A percentile compares a stretch with the other conserved stretches of the same genome.
Evolutionary conservation across 306 rosid species (phyloP).

Genomic region (Trifolium repens): DNA sequence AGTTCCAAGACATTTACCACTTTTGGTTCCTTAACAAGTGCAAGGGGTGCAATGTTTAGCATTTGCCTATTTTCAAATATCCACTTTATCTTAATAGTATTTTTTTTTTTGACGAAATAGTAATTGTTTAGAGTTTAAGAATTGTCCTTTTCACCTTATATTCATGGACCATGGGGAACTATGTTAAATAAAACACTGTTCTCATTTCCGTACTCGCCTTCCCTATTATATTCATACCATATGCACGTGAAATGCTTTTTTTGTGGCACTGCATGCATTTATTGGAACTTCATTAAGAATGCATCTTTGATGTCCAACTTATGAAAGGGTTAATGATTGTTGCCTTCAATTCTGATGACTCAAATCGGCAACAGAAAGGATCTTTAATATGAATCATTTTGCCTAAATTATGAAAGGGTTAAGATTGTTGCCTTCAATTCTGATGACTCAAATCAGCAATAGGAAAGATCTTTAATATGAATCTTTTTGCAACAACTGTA

Average conservation of each 20-base stretch:
- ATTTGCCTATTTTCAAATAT: slow-evolving; percentile 16
- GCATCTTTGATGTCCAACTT: slow-evolving; percentile 16
- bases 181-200: slow-evolving; percentile 11
- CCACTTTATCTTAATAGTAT: not conserved
- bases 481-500: slow-evolving; percentile 18
- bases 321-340: slow-evolving; percentile 3
- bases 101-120: too few species aligned
- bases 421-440: slow-evolving; percentile 16
- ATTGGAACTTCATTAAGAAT: not conserved
- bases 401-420: not conserved
- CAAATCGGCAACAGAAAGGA: slow-evolving; percentile 7
- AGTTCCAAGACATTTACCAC: too few species aligned
- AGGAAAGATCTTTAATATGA: not conserved
- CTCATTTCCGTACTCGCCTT: not conserved
- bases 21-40: too few species aligned
- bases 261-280: slow-evolving; percentile 7
- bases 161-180: slow-evolving; percentile 25
- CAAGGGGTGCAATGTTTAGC: too few species aligned
- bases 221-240: not conserved
- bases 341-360: slow-evolving; percentile 11
- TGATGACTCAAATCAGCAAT: slow-evolving; percentile 9
- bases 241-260: slow-evolving; percentile 7
- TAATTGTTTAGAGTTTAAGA: slow-evolving; percentile 12
- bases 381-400: slow-evolving; percentile 12
- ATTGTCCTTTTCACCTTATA: slow-evolving; percentile 16